Base-by-base conservation (phyloP, 148 eudicot genomes). In the Chenopodium album region DNA sequence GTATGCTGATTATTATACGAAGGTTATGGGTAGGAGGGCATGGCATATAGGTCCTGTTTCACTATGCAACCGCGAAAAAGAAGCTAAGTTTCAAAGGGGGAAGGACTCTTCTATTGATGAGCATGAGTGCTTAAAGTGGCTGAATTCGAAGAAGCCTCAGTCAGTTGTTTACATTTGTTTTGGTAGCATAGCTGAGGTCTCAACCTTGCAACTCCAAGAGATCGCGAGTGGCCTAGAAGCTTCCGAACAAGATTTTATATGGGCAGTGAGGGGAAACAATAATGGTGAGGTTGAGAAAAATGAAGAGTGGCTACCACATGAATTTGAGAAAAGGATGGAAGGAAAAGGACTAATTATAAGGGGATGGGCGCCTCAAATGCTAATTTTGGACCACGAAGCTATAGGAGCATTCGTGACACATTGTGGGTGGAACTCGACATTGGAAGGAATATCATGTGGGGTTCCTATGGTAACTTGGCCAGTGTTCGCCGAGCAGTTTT, bases 11-110 rank as follows among this genome's bases (percentile, higher is more conserved):
- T 46, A 76, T 76, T 79, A 82, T 41, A 28, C 72, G 9, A 19
- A 83, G 10, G 77, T 83, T 2, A 19, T 80, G 73, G 86, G 86
- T 28, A 81, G 77, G 59, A 83, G 62, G 48, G 81, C 84, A 52
- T 86, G 88, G 88, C 81, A 66, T 37, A 32, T 90, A 8, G 90
- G 92, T 32, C 85, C 89, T 0, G 88, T 86, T 29, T 87, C 86
- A 1, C n/a, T 83, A 23, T 80, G 85, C 56, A 80, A 86, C 75
- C 78, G 78, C 47, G 83, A 74, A 79, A 74, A 77, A 10, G 82
- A 80, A 20, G 79, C 78, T 4, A 83, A 83, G 67, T 60, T 56
- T 41, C 81, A 56, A 26, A 83, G 84, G 20, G 88, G 86, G 5
- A 86, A 86, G 41, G 78, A 81, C 17, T 67, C 80, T 44, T 66